Percentiles rank a stretch among this genome's conserved stretches.
phyloP scores from a whole-genome alignment of 192 early-diverging fungal genomes.

The Oehlia diaphana region DNA sequence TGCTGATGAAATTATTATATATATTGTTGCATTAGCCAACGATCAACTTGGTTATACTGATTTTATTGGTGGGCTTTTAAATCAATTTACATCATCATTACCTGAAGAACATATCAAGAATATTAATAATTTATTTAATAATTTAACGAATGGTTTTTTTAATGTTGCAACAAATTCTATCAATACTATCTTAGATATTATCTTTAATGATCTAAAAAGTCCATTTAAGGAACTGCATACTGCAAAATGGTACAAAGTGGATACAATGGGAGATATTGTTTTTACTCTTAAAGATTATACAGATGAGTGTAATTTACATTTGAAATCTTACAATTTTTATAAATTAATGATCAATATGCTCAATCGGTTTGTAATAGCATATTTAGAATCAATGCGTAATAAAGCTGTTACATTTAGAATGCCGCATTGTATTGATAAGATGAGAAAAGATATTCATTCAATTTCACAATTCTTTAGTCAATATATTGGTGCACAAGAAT shows the following conservation, averaged over 20 bases:
- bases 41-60: slow-evolving; percentile 89
- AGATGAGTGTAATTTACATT: slow-evolving; percentile 78
- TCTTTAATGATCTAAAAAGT: slow-evolving; percentile 79
- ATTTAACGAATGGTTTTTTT: slow-evolving; percentile 86
- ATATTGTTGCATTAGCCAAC: slow-evolving; percentile 95
- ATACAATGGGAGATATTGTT: slow-evolving; percentile 80
- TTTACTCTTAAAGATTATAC: slow-evolving; percentile 92
- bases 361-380: slow-evolving; percentile 79
- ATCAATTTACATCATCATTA: slow-evolving; percentile 53
- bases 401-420: slow-evolving; percentile 74
- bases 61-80: slow-evolving; percentile 77
- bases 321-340: slow-evolving; percentile 86
- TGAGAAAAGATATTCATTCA: slow-evolving; percentile 71
- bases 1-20: slow-evolving; percentile 85
- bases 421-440: slow-evolving; percentile 65
- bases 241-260: slow-evolving; percentile 85
- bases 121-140: slow-evolving; percentile 63
- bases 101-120: slow-evolving; percentile 55
- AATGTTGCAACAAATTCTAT: slow-evolving; percentile 75
- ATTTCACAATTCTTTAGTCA: slow-evolving; percentile 78
- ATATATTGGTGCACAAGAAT: slow-evolving; percentile 67
- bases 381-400: slow-evolving; percentile 83
- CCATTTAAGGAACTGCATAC: slow-evolving; percentile 77
- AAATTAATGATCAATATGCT: slow-evolving; percentile 84
- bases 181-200: slow-evolving; percentile 77